Conservation (phyloP, 495 filamentous ascomycete species). For the Rostrohypoxylon terebratum region DNA sequence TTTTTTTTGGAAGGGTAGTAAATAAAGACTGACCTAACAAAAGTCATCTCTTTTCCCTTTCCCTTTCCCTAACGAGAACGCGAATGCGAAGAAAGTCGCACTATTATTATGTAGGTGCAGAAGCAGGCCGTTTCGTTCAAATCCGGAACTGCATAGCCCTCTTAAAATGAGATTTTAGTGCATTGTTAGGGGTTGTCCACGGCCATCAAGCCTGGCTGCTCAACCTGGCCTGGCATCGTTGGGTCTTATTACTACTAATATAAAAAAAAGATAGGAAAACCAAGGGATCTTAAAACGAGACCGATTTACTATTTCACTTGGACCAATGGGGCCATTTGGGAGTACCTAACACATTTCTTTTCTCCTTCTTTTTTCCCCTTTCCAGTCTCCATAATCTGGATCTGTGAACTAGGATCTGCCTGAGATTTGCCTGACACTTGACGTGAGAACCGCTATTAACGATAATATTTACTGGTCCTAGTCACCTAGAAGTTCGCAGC, state of each 20-base stretch:
- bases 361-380: constrained; percentile 3
- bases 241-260: constrained; percentile 6
- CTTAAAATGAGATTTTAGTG: constrained; percentile 31
- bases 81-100: neutral
- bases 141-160: constrained; percentile 24
- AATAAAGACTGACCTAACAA: neutral
- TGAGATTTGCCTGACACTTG: constrained; percentile 14
- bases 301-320: constrained; percentile 7
- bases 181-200: neutral
- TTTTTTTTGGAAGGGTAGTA: neutral
- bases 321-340: constrained; percentile 9
- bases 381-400: neutral
- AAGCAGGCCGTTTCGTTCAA: neutral
- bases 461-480: no score
- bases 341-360: constrained; percentile 19
- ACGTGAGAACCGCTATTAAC: neutral
- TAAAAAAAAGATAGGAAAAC: constrained; percentile 9
- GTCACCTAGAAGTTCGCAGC: neutral
- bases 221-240: neutral
- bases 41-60: neutral
- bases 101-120: neutral
- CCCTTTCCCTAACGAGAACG: neutral
- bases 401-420: constrained; percentile 1
- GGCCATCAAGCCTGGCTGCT: constrained; percentile 3
- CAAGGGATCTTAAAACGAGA: constrained; percentile 6